A percentile compares a stretch with the other conserved stretches of the same genome.
phyloP scores from a whole-genome alignment of 495 filamentous ascomycete genomes.

The Penicillium canariense region DNA sequence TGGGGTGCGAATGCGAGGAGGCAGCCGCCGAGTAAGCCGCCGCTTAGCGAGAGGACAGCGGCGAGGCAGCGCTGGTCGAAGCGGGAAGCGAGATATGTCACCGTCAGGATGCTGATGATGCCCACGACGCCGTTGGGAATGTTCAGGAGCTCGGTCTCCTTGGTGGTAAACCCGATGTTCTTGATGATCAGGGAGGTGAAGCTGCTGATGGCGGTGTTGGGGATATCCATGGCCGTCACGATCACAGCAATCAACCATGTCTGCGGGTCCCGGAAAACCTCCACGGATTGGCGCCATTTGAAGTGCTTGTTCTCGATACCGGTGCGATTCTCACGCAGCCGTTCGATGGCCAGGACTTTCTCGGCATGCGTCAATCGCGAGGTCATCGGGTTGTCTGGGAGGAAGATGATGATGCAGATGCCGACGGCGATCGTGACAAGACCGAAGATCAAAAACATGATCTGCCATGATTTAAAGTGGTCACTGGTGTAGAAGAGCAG shows the following conservation, averaged over 20 bases:
- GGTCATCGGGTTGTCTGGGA: constrained; percentile 51
- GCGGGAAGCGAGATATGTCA: constrained; percentile 39
- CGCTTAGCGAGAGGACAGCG: constrained; percentile 33
- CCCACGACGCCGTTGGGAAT: constrained; percentile 61
- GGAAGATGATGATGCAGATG: constrained; percentile 33
- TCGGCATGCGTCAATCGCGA: constrained; percentile 45
- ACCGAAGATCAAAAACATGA: constrained; percentile 42
- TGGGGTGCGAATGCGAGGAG: constrained; percentile 57
- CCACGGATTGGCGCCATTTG: constrained; percentile 46
- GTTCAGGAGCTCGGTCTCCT: constrained; percentile 57
- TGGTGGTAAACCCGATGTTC: constrained; percentile 55
- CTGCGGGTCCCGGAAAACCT: constrained; percentile 33
- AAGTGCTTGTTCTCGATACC: constrained; percentile 58
- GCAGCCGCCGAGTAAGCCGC: constrained; percentile 53
- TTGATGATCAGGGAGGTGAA: constrained; percentile 47
- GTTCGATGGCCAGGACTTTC: constrained; percentile 52
- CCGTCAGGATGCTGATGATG: constrained; percentile 52
- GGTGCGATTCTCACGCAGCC: constrained; percentile 52
- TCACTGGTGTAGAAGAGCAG: constrained; percentile 25
- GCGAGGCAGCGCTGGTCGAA: constrained; percentile 52
- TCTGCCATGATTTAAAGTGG: constrained; percentile 37
- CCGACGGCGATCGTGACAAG: constrained; percentile 36
- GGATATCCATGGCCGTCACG: constrained; percentile 24
- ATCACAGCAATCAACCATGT: constrained; percentile 35
- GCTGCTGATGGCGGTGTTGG: constrained; percentile 29